Percentiles rank a stretch among this genome's conserved stretches.
These are phyloP conservation scores for Cerrena zonata DNA, from an alignment of 1,284 basidiomycete species.

Conservation along the genomic window DNA sequence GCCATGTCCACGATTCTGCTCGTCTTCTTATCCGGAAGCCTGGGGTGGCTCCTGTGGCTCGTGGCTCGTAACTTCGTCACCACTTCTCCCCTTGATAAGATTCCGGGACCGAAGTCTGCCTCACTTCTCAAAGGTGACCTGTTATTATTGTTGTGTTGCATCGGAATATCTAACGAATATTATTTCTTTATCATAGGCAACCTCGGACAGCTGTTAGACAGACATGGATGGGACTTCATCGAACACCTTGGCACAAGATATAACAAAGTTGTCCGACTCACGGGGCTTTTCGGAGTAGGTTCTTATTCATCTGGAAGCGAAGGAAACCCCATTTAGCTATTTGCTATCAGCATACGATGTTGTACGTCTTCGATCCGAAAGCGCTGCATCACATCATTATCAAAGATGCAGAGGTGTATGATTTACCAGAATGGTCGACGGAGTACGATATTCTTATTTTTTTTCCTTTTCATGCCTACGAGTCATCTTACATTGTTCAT, in stretches of 20 bases:
- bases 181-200: background rate
- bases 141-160: background rate
- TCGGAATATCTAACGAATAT: background rate
- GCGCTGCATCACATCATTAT: conserved; percentile 10
- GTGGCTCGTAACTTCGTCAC: background rate
- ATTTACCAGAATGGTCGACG: conserved; percentile 5
- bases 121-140: conserved; percentile 3
- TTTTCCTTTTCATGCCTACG: background rate
- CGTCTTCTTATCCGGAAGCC: too few relatives aligned
- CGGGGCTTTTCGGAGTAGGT: conserved; percentile 1
- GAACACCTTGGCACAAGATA: conserved; percentile 3
- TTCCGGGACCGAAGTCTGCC: conserved; percentile 7
- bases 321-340: background rate
- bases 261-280: background rate
- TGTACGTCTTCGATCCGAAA: conserved; percentile 13
- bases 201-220: conserved; percentile 1
- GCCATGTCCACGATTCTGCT: too few relatives aligned
- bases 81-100: conserved; percentile 8
- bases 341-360: conserved; percentile 9
- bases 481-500: background rate
- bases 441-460: too few relatives aligned
- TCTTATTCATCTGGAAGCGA: background rate
- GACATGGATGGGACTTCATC: conserved; percentile 5
- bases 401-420: conserved; percentile 11
- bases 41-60: conserved; percentile 4